Evolutionary conservation across 2,329 filamentous ascomycete genomes (phyloP), one percentile per base, ranked within the genome.

Genomic region (Diplodia scrobiculata): DNA sequence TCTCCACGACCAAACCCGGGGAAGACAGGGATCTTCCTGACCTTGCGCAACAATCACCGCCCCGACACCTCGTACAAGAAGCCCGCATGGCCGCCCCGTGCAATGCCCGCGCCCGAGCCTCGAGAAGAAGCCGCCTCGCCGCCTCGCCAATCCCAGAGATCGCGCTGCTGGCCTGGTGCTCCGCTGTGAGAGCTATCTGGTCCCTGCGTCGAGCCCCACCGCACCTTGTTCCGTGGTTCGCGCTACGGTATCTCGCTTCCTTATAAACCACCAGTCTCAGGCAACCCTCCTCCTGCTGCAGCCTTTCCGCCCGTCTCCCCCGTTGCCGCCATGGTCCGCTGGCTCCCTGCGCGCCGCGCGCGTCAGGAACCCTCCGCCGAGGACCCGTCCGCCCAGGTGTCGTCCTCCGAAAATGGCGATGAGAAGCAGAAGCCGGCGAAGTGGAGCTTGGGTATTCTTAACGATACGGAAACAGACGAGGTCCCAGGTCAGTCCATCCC

Each of bases 381-480:
- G 29, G 7, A 34, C 14, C 4, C 55, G n/a, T 32, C 65, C 4
- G 55, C 58, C 13, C 32, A 38, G 5, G 17, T 36, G n/a, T 47
- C 48, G 3, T 53, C 65, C 50, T 38, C 47, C n/a, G 55, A 66
- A 13, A n/a, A 38, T 25, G 50, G 27, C 7, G 38, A 47, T 2
- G 55, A 25, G 25, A 41, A 68, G 27, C 36, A 54, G 11, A 58
- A 32, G 48, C 62, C 68, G 1, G 32, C 51, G 29, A 85, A 79
- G 73, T 86, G 84, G 79, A 86, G 81, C 17, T 73, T 96, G 80
- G 92, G 93, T n/a, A 91, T 97, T 29, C 77, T 97, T 69, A 93
- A 92, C 73, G 91, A 95, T 72, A 86, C 81, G 55, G 77, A 89
- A 66, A 97, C 92, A 0, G 90, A 95, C 69, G 91, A 96, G 78